Evolutionary conservation across 2,329 filamentous ascomycete species (phyloP), one percentile per base, ranked within the genome.

Genomic region (Chlorencoelia australis): DNA sequence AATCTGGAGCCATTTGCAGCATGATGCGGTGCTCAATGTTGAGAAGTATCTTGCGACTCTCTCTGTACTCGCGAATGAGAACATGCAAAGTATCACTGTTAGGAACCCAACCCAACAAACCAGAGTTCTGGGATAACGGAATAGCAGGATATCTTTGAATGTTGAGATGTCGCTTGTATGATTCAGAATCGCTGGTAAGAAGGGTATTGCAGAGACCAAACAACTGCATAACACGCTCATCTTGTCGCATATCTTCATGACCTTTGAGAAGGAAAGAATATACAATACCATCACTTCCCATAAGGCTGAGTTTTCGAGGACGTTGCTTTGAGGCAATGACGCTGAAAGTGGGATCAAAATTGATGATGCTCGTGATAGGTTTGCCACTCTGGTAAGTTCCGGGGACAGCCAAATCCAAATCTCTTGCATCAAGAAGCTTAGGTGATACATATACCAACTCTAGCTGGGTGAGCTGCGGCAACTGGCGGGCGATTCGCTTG

Each of bases 1-100:
- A 98, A 58, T 99, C 91, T 0, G 91, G 93, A 16, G 91, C 91
- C 91, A 98, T 98, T 60, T 99, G 93, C 39, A 99, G 68, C 91
- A 99, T 99, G 59, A 98, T 98, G 28, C 93, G 82, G 58, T 99
- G 91, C 64, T 99, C 91, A 46, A 99, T 99, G 56, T 98, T 99
- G 48, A 98, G 79, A 25, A 99, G 66, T 47, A 99, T 99, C 65
- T 95, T 94, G 37, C 91, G 79, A 49, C 83, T 94, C 60, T 98
- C 93, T 44, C 91, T 83, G 57, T 99, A 99, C 58, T 98, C 91
- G 46, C 91, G 78, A 54, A 99, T 98, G 30, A 99, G 73, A 13
- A 94, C 84, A 57, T 99, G 93, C 11, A 99, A 68, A 0, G 93
- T 98, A 59, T 99, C 91, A 54, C 86, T 95, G 65, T 98, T 95